Conservation (phyloP, 148 eudicot species). For the Rhododendron simsii region DNA sequence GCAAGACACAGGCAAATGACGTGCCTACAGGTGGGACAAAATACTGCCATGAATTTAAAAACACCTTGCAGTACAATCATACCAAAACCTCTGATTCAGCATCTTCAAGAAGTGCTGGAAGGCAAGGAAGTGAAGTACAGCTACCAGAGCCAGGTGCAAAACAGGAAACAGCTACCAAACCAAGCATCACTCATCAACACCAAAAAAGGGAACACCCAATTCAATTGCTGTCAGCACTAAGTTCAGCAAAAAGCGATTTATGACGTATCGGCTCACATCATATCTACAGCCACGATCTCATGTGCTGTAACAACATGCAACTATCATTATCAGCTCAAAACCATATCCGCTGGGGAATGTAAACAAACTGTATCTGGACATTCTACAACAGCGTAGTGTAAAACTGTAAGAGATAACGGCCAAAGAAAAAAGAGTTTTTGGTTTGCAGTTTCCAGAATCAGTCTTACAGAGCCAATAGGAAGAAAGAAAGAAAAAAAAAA, state of each 20-base stretch:
- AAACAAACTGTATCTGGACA: slow-evolving; percentile 1
- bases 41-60: not conserved
- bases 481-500: not conserved
- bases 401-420: not conserved
- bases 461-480: not conserved
- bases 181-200: slow-evolving; percentile 12
- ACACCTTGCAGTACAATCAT: not conserved
- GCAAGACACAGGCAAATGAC: not conserved
- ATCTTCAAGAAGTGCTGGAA: slow-evolving; percentile 2
- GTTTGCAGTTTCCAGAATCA: not conserved
- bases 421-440: slow-evolving; percentile 1
- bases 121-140: not conserved
- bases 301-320: slow-evolving; percentile 37
- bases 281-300: slow-evolving; percentile 51
- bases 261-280: slow-evolving; percentile 19
- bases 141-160: slow-evolving; percentile 7
- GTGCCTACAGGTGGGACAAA: not conserved
- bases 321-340: slow-evolving; percentile 33
- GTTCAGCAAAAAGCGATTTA: slow-evolving; percentile 22
- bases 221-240: slow-evolving; percentile 17
- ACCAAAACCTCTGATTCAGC: slow-evolving; percentile 6
- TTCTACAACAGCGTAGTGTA: not conserved
- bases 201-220: not conserved
- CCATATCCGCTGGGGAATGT: not conserved
- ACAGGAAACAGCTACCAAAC: slow-evolving; percentile 24